A percentile compares a stretch with the other conserved stretches of the same genome.
Conservation (phyloP, 257 asterid genomes). For the Lycium ferocissimum region DNA sequence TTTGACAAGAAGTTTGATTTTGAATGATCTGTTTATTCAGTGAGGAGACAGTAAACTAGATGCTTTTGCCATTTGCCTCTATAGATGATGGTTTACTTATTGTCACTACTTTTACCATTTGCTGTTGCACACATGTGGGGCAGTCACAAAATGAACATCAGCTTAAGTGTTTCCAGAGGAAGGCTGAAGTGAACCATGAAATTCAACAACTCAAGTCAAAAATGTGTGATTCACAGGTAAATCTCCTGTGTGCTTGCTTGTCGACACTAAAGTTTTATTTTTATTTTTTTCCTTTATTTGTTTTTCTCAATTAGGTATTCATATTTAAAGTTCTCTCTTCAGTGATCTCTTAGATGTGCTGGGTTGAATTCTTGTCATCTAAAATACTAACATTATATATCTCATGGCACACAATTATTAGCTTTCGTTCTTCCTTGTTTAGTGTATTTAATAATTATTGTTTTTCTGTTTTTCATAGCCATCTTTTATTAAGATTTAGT, state of each 20-base stretch:
- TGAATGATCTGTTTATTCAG: background rate
- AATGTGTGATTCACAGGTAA: conserved; percentile 95
- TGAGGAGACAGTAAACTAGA: background rate
- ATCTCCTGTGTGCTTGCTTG: conserved; percentile 23
- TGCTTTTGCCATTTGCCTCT: background rate
- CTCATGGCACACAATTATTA: conserved; percentile 10
- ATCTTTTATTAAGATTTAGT: conserved; percentile 5
- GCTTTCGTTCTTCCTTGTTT: conserved; percentile 14
- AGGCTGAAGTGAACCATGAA: conserved; percentile 93
- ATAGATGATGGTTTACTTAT: background rate
- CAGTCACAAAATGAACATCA: conserved; percentile 88
- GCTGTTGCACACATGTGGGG: conserved; percentile 29
- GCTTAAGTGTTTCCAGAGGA: conserved; percentile 77
- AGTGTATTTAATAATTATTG: background rate
- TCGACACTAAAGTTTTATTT: background rate
- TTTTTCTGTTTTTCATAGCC: background rate
- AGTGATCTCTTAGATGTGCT: conserved; percentile 21
- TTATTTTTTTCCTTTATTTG: background rate
- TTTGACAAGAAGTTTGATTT: conserved; percentile 26
- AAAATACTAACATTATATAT: background rate
- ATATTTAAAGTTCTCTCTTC: background rate
- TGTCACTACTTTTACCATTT: background rate
- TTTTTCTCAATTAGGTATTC: background rate
- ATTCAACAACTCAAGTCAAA: conserved; percentile 86
- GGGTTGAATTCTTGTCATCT: background rate